phyloP scores from a whole-genome alignment of 345 rosid species.

The Populus ilicifolia region DNA sequence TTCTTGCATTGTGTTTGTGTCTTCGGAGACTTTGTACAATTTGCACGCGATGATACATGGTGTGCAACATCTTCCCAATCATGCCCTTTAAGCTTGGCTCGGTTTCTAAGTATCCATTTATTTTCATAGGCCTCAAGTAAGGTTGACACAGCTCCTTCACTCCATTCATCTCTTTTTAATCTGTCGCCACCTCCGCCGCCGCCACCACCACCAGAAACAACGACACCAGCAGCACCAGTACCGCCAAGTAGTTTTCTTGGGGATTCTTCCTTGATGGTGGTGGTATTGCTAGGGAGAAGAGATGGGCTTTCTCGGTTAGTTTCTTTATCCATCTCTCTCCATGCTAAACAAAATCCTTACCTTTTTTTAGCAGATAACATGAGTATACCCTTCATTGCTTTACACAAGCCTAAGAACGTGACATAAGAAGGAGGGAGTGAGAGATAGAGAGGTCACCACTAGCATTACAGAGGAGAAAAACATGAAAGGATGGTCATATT shows the following conservation, averaged over 20 bases:
- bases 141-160: constrained; percentile 89
- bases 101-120: constrained; percentile 84
- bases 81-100: constrained; percentile 93
- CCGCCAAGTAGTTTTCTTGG: constrained; percentile 29
- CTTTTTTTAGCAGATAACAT: constrained; percentile 35
- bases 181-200: constrained; percentile 45
- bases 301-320: constrained; percentile 40
- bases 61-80: constrained; percentile 96
- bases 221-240: constrained; percentile 1
- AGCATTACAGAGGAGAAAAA: constrained; percentile 21
- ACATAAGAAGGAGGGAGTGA: background rate
- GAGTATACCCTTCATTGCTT: background rate
- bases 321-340: constrained; percentile 68
- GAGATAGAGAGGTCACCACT: constrained; percentile 26
- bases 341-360: constrained; percentile 21
- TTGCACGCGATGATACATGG: constrained; percentile 65
- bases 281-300: constrained; percentile 27
- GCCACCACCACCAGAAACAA: constrained; percentile 12
- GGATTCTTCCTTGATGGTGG: constrained; percentile 29
- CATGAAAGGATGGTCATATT: background rate
- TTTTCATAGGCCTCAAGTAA: constrained; percentile 88
- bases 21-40: constrained; percentile 61
- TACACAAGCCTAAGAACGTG: constrained; percentile 2
- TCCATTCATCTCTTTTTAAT: constrained; percentile 92
- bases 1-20: constrained; percentile 98